Evolutionary conservation across 345 rosid species (phyloP).

Genomic region (Eucalyptus sp.): DNA sequence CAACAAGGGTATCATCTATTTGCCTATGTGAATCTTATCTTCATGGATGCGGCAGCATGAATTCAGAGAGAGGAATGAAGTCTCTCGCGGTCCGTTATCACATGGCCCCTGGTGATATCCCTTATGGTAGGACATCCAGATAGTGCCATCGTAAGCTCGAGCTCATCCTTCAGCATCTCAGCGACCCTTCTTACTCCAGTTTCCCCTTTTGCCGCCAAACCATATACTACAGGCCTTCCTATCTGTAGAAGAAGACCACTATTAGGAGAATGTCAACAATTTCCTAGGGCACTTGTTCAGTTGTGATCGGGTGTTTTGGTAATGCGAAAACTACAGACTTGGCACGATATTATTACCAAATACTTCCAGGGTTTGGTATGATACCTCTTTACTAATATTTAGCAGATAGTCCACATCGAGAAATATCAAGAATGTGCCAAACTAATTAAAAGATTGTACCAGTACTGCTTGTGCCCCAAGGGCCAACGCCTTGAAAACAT

Average conservation of each 20-base stretch:
- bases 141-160: constrained; percentile 74
- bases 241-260: constrained; percentile 31
- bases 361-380: not conserved
- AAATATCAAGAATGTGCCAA: not conserved
- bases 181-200: constrained; percentile 45
- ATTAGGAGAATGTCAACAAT: not conserved
- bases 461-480: constrained; percentile 91
- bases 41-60: not conserved
- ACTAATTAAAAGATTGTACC: constrained; percentile 18
- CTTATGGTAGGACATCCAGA: constrained; percentile 56
- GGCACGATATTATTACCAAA: not conserved
- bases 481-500: constrained; percentile 82
- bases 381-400: not conserved
- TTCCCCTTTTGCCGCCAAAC: constrained; percentile 77
- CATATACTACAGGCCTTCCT: constrained; percentile 73
- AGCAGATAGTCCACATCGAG: not conserved
- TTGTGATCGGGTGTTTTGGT: not conserved
- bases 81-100: constrained; percentile 31
- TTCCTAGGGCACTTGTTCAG: not conserved
- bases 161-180: constrained; percentile 64
- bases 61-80: constrained; percentile 34
- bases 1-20: not conserved
- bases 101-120: constrained; percentile 53
- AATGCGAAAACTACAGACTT: not conserved
- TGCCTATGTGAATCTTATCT: not conserved